A percentile compares a stretch with the other conserved stretches of the same genome.
phyloP scores from a whole-genome alignment of 768 basidiomycete genomes.

The Polyporus arcularius region DNA sequence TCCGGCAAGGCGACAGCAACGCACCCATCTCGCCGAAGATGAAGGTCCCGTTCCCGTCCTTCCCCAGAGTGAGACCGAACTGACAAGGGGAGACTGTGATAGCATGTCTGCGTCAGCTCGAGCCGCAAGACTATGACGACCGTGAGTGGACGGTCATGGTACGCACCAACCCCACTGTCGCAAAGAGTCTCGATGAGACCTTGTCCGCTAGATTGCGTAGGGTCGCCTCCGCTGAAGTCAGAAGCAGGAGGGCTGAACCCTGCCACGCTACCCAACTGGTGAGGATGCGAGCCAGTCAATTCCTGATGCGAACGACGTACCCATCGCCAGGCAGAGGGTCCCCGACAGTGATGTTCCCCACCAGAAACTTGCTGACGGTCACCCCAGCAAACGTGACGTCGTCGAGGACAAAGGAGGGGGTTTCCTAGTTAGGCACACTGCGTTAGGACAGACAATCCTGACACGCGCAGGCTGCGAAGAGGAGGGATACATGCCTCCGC shows the following conservation, averaged over 20 bases:
- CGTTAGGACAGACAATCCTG: neutral
- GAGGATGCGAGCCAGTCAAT: neutral
- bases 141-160: neutral
- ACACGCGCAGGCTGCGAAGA: neutral
- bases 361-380: conserved; percentile 5
- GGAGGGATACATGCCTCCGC: neutral
- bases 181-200: conserved; percentile 9
- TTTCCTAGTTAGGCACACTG: neutral
- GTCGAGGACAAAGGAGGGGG: conserved; percentile 5
- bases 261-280: neutral
- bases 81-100: conserved; percentile 10
- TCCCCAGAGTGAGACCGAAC: conserved; percentile 2
- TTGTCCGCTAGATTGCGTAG: neutral
- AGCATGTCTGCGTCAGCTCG: neutral
- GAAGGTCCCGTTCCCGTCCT: conserved; percentile 3
- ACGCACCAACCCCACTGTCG: conserved; percentile 2
- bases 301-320: neutral
- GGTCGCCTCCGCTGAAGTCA: conserved; percentile 1
- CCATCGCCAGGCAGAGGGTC: conserved; percentile 15
- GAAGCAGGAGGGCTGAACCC: conserved; percentile 18
- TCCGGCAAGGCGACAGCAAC: neutral
- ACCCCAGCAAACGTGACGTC: conserved; percentile 10
- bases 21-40: conserved; percentile 7
- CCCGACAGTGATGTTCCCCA: conserved; percentile 14
- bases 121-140: too few species aligned